Base-by-base conservation (phyloP, 2,329 filamentous ascomycete species). In the Phaeosphaeriaceae sp. region DNA sequence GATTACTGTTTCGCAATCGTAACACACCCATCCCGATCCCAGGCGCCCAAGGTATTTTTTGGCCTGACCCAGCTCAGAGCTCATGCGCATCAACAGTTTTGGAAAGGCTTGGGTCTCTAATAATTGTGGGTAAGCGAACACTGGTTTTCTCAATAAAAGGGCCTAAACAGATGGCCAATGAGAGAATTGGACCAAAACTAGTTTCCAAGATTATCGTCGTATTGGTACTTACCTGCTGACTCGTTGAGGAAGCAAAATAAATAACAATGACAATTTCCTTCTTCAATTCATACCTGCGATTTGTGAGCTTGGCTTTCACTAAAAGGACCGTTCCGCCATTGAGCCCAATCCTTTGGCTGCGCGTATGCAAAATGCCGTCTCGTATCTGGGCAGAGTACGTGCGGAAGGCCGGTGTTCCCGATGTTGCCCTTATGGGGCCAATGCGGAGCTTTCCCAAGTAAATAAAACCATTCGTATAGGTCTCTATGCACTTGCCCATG, bases 51-150 rank as follows among this genome's bases (percentile, higher is more conserved):
- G 26, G 35, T 30, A 36, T 34, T 48, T 44, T 21, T 2, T 18
- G 26, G 29, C 33, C 18, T 18, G 29, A 36, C 12, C 28, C 35
- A 23, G 41, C 48, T 52, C 46, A 59, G 26, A 23, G 41, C 48
- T 52, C 46, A 59, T 59, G 56, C 50, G 54, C 28, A 41, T 44
- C 45, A 48, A 41, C 48, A 50, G 42, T 8, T 48, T 44, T 39
- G 3, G 17, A 36, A 23, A 18, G 40, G 26, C 7, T 15, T 2
- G 15, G 38, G 30, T 35, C 20, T 40, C 34, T 30, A 26, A 29
- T 3, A 29, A 40, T 32, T 20, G 21, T 39, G 39, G 45, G 39
- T 34, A 33, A 15, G 23, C 34, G 23, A 43, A 29, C 30, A 40
- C 42, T 36, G 32, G 37, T 26, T 35, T 23, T 36, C 42, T 18